A percentile compares a stretch with the other conserved stretches of the same genome.
These are phyloP conservation scores for Aquilaria agallochum DNA, from an alignment of 441 rosid species.

Conservation along the genomic window DNA sequence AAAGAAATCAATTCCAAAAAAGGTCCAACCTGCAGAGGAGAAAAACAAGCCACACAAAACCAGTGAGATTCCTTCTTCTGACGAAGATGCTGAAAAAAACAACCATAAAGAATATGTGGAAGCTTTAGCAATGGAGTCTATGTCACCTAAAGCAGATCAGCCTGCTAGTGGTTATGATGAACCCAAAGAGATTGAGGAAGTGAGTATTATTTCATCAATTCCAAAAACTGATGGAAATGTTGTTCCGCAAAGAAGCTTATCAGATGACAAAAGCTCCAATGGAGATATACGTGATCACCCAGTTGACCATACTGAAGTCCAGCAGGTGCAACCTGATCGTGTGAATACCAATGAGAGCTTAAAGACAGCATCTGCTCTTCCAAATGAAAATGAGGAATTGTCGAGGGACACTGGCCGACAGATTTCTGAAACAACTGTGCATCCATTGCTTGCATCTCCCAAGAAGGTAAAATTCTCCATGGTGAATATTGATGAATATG, in stretches of 20 bases:
- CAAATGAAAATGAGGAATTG: slow-evolving; percentile 27
- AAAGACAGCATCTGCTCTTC: slow-evolving; percentile 24
- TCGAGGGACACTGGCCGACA: slow-evolving; percentile 13
- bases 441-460: slow-evolving; percentile 27
- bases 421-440: slow-evolving; percentile 24
- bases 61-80: slow-evolving; percentile 21
- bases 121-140: slow-evolving; percentile 20
- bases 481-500: slow-evolving; percentile 25
- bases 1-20: slow-evolving; percentile 38
- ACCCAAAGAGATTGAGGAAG: slow-evolving; percentile 61
- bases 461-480: slow-evolving; percentile 27
- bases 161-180: slow-evolving; percentile 26
- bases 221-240: slow-evolving; percentile 30
- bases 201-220: slow-evolving; percentile 29
- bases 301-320: slow-evolving; percentile 9
- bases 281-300: slow-evolving; percentile 14
- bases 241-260: slow-evolving; percentile 13
- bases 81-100: slow-evolving; percentile 35
- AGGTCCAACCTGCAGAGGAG: slow-evolving; percentile 25
- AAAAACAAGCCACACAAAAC: slow-evolving; percentile 17
- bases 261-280: slow-evolving; percentile 21
- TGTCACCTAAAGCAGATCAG: slow-evolving; percentile 24
- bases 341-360: slow-evolving; percentile 21
- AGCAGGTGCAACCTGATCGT: slow-evolving; percentile 11
- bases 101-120: slow-evolving; percentile 21